phyloP scores from a whole-genome alignment of 768 basidiomycete species.

The Serendipita sp. region DNA sequence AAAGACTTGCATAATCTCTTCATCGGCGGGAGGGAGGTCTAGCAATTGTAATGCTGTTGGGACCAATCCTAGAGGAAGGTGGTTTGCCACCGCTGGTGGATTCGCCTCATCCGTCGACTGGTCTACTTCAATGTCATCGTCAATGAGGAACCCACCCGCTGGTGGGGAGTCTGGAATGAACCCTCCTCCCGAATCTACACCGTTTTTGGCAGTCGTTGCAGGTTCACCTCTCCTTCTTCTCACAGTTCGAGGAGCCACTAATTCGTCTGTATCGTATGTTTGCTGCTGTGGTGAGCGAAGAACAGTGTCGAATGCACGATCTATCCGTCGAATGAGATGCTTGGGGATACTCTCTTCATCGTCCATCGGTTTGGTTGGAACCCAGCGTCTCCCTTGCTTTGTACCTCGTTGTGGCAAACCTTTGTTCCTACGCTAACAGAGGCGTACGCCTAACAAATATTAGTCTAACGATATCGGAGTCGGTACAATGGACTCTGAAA shows the following conservation, averaged over 20 bases:
- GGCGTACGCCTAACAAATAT: not conserved
- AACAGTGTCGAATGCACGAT: not conserved
- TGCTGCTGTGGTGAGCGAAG: not conserved
- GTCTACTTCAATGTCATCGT: not conserved
- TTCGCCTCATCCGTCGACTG: conserved; percentile 1
- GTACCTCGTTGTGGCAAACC: not conserved
- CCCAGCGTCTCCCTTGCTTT: not conserved
- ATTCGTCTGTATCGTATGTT: not conserved
- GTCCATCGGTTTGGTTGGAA: not conserved
- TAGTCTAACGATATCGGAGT: not conserved
- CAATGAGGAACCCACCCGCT: not conserved
- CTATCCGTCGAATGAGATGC: not conserved
- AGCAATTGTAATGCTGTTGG: conserved; percentile 47
- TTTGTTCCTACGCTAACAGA: not conserved
- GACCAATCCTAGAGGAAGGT: conserved; percentile 40
- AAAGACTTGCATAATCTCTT: conserved; percentile 56
- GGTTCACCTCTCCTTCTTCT: not conserved
- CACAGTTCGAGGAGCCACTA: not conserved
- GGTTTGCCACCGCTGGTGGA: conserved; percentile 12
- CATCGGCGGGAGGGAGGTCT: conserved; percentile 45
- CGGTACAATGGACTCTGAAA: conserved; percentile 6
- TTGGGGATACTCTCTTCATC: not conserved
- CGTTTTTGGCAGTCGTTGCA: not conserved
- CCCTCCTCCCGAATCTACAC: not conserved
- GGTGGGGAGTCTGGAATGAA: not conserved